Evolutionary conservation across 73 alveolate species (phyloP).

Genomic region (Blepharisma stoltei): DNA sequence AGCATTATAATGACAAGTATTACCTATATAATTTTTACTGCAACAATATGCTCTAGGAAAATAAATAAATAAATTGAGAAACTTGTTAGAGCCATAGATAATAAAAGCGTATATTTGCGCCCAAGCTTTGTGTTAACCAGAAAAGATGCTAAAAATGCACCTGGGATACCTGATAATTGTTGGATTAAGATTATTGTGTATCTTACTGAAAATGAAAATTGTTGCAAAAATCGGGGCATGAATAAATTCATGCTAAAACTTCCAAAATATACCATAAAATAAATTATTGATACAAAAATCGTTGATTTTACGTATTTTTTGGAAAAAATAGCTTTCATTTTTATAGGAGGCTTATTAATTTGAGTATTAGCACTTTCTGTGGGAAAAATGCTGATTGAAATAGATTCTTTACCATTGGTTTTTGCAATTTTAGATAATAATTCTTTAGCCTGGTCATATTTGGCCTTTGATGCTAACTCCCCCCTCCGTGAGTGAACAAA

Average conservation of each 20-base stretch:
- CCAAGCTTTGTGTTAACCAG: not conserved
- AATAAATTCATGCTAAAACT: not conserved
- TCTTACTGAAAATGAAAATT: not conserved
- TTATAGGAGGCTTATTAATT: not conserved
- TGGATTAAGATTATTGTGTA: not conserved
- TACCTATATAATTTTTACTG: conserved; percentile 4
- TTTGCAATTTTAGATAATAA: not conserved
- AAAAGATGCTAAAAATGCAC: not conserved
- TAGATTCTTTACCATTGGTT: no score
- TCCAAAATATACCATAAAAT: not conserved
- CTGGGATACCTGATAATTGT: conserved; percentile 8
- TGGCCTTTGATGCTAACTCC: not conserved
- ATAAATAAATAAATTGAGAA: not conserved
- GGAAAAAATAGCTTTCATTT: not conserved
- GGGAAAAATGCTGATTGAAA: no score
- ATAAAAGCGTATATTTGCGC: not conserved
- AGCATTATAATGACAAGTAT: not conserved
- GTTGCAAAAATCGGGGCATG: not conserved
- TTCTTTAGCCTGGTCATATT: not conserved
- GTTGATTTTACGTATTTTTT: not conserved
- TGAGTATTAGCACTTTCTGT: not conserved
- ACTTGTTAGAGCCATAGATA: not conserved
- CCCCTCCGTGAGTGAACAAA: no score
- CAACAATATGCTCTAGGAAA: not conserved
- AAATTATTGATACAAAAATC: not conserved